Evolutionary conservation across 2,329 filamentous ascomycete genomes (phyloP).

Genomic region (Calonectria crousiana): DNA sequence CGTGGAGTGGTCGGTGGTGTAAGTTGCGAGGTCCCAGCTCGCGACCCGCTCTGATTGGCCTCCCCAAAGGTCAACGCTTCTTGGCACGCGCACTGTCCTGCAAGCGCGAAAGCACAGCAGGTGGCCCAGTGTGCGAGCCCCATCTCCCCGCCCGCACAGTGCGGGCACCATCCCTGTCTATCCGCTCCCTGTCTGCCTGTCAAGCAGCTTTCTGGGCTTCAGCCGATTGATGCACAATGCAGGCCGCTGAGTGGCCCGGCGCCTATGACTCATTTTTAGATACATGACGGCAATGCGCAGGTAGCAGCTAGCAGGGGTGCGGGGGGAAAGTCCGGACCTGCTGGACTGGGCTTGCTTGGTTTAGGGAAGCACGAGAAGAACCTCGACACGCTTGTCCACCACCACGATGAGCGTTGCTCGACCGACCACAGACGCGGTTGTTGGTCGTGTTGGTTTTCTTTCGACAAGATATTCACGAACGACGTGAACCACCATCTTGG

Average conservation of each 20-base stretch:
- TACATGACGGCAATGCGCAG: conserved; percentile 31
- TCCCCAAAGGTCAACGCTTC: not conserved
- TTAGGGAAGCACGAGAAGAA: not conserved
- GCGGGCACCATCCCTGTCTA: conserved; percentile 4
- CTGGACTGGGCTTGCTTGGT: conserved; percentile 4
- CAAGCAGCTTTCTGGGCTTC: conserved; percentile 43
- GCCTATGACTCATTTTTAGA: conserved; percentile 50
- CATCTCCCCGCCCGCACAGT: conserved; percentile 19
- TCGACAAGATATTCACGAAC: not conserved
- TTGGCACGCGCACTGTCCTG: not conserved
- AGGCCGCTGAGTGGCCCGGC: conserved; percentile 48
- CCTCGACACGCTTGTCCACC: conserved; percentile 9
- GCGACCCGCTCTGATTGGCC: not conserved
- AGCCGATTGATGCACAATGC: conserved; percentile 45
- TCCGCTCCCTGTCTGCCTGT: conserved; percentile 8
- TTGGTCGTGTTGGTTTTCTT: conserved; percentile 6
- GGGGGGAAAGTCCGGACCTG: conserved; percentile 4
- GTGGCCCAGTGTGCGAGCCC: conserved; percentile 31
- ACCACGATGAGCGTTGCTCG: conserved; percentile 23
- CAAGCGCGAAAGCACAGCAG: conserved; percentile 13
- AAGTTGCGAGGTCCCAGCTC: not conserved
- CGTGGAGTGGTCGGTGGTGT: not conserved
- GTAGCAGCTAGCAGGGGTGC: not conserved
- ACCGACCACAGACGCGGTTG: conserved; percentile 26
- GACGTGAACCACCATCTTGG: conserved; percentile 11